Conservation (phyloP, 192 early-diverging fungal genomes). For the Neocallimastix lanati region DNA sequence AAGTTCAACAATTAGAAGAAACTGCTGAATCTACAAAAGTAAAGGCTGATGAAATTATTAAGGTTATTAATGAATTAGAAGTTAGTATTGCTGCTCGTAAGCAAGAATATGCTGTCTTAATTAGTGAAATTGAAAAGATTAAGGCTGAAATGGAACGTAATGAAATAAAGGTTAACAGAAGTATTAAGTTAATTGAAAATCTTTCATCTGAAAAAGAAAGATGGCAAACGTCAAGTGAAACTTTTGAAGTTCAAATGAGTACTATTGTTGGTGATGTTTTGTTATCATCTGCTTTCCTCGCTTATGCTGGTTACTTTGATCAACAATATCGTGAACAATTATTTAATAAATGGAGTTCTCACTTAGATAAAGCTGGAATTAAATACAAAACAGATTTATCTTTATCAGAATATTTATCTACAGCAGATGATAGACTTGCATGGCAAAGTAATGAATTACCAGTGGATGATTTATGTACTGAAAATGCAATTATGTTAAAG, state of each 20-base stretch:
- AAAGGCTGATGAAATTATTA: conserved; percentile 51
- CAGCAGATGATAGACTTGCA: conserved; percentile 71
- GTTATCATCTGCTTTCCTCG: conserved; percentile 78
- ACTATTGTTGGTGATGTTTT: conserved; percentile 96
- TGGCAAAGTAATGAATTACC: conserved; percentile 78
- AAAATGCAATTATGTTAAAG: conserved; percentile 96
- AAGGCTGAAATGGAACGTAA: conserved; percentile 87
- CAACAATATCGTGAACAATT: conserved; percentile 80
- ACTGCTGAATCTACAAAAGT: conserved; percentile 52
- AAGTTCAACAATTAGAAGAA: conserved; percentile 67
- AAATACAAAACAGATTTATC: conserved; percentile 63
- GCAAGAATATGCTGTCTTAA: conserved; percentile 91
- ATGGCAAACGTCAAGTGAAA: conserved; percentile 75
- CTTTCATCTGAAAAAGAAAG: conserved; percentile 81
- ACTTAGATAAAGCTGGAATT: conserved; percentile 46
- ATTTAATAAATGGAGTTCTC: conserved; percentile 55
- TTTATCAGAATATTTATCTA: conserved; percentile 74
- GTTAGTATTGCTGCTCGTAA: conserved; percentile 77
- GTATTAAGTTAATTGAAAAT: conserved; percentile 65
- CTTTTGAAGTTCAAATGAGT: conserved; percentile 90
- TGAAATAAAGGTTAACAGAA: conserved; percentile 80
- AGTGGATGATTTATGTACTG: conserved; percentile 80
- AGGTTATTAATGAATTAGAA: conserved; percentile 70
- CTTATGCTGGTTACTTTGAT: conserved; percentile 96
- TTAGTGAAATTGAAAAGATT: conserved; percentile 76